Conservation (phyloP, 306 rosid species). For the Spatholobus suberectus region DNA sequence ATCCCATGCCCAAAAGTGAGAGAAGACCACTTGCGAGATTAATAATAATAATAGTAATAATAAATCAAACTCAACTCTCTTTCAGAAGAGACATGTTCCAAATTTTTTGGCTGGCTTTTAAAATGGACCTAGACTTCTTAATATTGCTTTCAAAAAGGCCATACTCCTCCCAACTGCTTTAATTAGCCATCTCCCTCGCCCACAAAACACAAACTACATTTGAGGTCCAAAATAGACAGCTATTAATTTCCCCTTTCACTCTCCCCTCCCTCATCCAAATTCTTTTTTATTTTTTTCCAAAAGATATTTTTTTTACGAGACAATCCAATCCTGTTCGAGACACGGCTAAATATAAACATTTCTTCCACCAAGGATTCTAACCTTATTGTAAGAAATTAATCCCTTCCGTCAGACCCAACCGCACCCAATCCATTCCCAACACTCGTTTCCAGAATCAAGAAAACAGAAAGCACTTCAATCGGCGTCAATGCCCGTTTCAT, state of each 20-base stretch:
- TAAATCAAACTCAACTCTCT: conserved; percentile 19
- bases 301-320: not conserved
- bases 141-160: conserved; percentile 35
- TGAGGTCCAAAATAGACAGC: conserved; percentile 27
- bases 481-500: not conserved
- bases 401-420: too few relatives aligned
- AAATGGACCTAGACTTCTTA: conserved; percentile 37
- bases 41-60: not conserved
- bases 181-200: conserved; percentile 32
- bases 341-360: not conserved
- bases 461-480: conserved; percentile 1
- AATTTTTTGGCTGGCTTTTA: conserved; percentile 42
- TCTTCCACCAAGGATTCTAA: not conserved
- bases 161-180: conserved; percentile 45
- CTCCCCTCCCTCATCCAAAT: not conserved
- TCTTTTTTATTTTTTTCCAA: not conserved
- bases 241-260: conserved; percentile 8
- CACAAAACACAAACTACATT: conserved; percentile 10
- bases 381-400: too few relatives aligned
- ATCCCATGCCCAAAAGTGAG: not conserved
- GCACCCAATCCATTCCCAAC: conserved; percentile 15
- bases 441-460: conserved; percentile 16
- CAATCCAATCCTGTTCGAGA: not conserved
- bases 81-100: conserved; percentile 37
- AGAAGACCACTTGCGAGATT: not conserved